Percentiles rank a stretch among this genome's conserved stretches.
Evolutionary conservation across 805 yeast genomes (phyloP).

Genomic region (Wickerhamiella brachini): DNA sequence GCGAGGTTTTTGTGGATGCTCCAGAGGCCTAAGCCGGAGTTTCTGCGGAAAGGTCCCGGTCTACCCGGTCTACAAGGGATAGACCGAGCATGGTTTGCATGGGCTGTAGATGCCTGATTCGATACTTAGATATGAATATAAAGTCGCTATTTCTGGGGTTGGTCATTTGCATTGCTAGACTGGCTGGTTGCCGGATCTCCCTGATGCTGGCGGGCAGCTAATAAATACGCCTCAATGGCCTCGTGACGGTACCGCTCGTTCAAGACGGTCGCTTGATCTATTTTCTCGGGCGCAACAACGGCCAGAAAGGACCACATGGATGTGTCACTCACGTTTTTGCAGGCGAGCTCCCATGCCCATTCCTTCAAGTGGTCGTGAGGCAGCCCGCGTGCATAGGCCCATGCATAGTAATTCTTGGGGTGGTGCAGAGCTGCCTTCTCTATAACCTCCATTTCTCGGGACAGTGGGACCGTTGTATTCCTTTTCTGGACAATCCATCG

Average conservation of each 20-base stretch:
- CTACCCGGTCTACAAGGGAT: no score
- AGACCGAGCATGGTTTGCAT: background rate
- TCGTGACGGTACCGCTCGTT: slow-evolving; percentile 9
- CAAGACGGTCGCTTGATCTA: slow-evolving; percentile 4
- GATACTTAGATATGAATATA: background rate
- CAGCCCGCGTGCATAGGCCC: slow-evolving; percentile 27
- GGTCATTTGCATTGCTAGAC: no score
- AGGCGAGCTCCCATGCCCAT: slow-evolving; percentile 11
- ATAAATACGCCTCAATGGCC: slow-evolving; percentile 9
- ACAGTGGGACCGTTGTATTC: background rate
- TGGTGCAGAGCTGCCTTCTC: slow-evolving; percentile 28
- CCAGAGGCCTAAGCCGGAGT: slow-evolving; percentile 1
- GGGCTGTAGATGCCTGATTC: background rate
- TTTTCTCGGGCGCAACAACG: slow-evolving; percentile 1
- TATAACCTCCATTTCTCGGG: slow-evolving; percentile 21
- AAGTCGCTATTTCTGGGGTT: no score
- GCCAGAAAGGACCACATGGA: slow-evolving; percentile 24
- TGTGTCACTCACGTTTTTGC: slow-evolving; percentile 20
- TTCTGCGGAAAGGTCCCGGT: background rate
- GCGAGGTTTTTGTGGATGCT: slow-evolving; percentile 20
- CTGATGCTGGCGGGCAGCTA: background rate
- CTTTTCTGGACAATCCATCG: slow-evolving; percentile 16
- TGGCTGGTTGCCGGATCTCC: no score
- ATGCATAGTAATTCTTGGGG: slow-evolving; percentile 37
- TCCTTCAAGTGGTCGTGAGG: background rate